Conservation (phyloP, 768 basidiomycete genomes). For the Mycena alexandri region DNA sequence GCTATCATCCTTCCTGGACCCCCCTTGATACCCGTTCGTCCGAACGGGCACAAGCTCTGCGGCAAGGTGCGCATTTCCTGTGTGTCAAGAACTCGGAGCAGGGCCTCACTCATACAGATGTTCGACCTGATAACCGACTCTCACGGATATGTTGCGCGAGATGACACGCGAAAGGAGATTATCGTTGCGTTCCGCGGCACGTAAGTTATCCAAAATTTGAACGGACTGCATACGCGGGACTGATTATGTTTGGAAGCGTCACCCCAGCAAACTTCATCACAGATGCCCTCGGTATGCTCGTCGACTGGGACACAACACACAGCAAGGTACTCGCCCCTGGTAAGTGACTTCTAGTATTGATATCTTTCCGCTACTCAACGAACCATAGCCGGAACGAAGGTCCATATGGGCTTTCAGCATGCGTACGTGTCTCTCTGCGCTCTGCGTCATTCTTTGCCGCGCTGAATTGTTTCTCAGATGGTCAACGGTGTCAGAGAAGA, state of each 20-base stretch:
- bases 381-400: slow-evolving; percentile 24
- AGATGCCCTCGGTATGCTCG: slow-evolving; percentile 26
- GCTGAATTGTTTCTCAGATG: slow-evolving; percentile 42
- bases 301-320: slow-evolving; percentile 30
- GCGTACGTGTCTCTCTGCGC: slow-evolving; percentile 3
- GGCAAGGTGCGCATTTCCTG: slow-evolving; percentile 32
- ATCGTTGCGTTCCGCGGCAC: slow-evolving; percentile 58
- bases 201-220: slow-evolving; percentile 42
- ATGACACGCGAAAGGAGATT: slow-evolving; percentile 56
- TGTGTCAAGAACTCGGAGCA: neutral
- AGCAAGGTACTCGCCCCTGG: slow-evolving; percentile 26
- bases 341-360: neutral
- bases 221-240: neutral
- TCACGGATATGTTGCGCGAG: slow-evolving; percentile 60
- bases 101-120: slow-evolving; percentile 45
- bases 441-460: neutral
- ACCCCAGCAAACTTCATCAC: slow-evolving; percentile 31
- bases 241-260: slow-evolving; percentile 1
- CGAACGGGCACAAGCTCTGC: slow-evolving; percentile 42
- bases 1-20: slow-evolving; percentile 26
- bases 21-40: slow-evolving; percentile 26
- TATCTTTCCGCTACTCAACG: neutral
- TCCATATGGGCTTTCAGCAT: slow-evolving; percentile 29
- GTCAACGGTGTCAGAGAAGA: slow-evolving; percentile 45
- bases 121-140: slow-evolving; percentile 51